Evolutionary conservation across 352 stramenopile genomes (phyloP), one percentile per base, ranked within the genome.

Genomic region (Globisporangium acanthophoron): DNA sequence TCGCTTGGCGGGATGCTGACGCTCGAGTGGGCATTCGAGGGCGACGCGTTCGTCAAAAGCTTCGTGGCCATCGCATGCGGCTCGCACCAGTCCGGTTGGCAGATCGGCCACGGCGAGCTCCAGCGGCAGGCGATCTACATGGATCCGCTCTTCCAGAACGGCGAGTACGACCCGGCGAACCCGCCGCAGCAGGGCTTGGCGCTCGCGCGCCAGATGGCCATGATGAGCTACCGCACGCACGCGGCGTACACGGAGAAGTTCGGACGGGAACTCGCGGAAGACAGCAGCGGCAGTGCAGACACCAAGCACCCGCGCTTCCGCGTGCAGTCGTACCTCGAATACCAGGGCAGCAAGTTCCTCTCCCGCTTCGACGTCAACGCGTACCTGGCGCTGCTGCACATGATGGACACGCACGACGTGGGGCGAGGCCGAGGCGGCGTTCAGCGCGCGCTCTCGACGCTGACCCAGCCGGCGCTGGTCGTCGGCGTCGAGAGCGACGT

Each of bases 321-420:
- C 40, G 88, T 96, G 52, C 81, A 96, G 66, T 91, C 74, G 60
- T 97, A 97, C 56, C 65, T 97, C 9, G 62, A 83, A 33, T 90
- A 97, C 66, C 89, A 99, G 69, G 96, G 96, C 37, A 67, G 88
- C 45, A 99, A 99, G 69, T 99, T 99, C 64, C 63, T 98, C 35
- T 82, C 80, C 47, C 79, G 96, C 39, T 99, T 94, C 70, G 96
- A 99, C 71, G 89, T 96, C 27, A 93, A 98, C 62, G 96, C 92
- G 62, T 99, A 98, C 72, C 62, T 99, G 20, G 80, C 96, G 52
- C 66, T 99, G 48, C 97, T 95, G 51, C 87, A 98, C 65, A 76
- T 98, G 73, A 98, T 99, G 92, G 95, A 99, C 77, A 94, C 88
- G 9, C 96, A 99, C 61, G 94, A 99, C 70, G 76, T 98, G 18